These are phyloP conservation scores for Coniella vitis DNA, from an alignment of 2,329 filamentous ascomycete species.

Conservation along the genomic window DNA sequence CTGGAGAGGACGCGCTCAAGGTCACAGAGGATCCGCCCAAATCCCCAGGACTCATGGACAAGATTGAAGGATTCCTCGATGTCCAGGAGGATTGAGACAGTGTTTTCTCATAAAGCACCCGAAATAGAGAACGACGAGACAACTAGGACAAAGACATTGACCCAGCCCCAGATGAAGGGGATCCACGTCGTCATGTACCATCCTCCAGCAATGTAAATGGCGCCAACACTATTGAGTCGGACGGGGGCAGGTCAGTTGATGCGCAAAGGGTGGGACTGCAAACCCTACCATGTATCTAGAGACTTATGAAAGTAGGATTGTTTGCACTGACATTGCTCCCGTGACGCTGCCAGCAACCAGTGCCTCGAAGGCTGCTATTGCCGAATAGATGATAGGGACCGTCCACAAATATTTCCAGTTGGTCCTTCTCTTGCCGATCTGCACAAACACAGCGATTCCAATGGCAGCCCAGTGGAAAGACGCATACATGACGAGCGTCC, in stretches of 20 bases:
- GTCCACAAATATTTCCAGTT: slow-evolving; percentile 61
- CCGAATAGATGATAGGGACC: slow-evolving; percentile 61
- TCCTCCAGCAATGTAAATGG: slow-evolving; percentile 73
- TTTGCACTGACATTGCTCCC: slow-evolving; percentile 61
- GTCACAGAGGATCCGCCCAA: background rate
- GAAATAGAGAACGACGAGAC: slow-evolving; percentile 91
- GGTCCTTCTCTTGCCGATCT: slow-evolving; percentile 50
- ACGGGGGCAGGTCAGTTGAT: slow-evolving; percentile 7
- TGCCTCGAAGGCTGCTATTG: slow-evolving; percentile 69
- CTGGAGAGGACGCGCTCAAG: slow-evolving; percentile 8
- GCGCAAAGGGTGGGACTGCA: too few species aligned
- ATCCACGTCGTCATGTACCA: slow-evolving; percentile 95
- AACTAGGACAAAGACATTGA: slow-evolving; percentile 76
- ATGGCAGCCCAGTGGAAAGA: slow-evolving; percentile 69
- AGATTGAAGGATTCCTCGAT: background rate
- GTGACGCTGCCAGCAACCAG: slow-evolving; percentile 75
- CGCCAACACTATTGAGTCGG: slow-evolving; percentile 55
- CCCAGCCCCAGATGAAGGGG: slow-evolving; percentile 79
- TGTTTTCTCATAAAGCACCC: slow-evolving; percentile 60
- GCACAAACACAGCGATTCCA: slow-evolving; percentile 64
- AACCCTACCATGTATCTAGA: too few species aligned
- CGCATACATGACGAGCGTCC: slow-evolving; percentile 76
- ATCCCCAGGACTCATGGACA: too few species aligned
- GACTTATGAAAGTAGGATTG: background rate
- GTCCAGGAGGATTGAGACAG: background rate